phyloP scores from a whole-genome alignment of 805 yeast species.

The Blastobotrys robertii region DNA sequence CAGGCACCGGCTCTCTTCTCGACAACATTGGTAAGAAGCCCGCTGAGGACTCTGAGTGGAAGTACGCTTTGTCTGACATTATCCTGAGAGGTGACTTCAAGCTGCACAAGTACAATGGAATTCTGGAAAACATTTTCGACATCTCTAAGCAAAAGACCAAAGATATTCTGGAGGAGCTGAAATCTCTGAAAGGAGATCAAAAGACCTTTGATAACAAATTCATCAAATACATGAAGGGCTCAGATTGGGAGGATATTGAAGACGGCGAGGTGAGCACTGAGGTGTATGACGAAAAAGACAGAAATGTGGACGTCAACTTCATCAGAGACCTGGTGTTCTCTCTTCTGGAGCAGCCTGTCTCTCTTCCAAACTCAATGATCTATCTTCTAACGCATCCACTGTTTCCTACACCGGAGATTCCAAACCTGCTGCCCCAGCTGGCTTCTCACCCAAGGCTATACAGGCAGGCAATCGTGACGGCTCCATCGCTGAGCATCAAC shows the following conservation, averaged over 20 bases:
- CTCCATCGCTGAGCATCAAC: constrained; percentile 53
- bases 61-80: constrained; percentile 12
- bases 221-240: constrained; percentile 14
- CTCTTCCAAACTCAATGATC: constrained; percentile 36
- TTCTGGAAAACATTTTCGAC: constrained; percentile 16
- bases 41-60: constrained; percentile 10
- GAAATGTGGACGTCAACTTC: constrained; percentile 18
- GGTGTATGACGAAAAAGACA: constrained; percentile 16
- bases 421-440: constrained; percentile 44
- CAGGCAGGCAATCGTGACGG: constrained; percentile 75
- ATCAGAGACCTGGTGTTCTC: constrained; percentile 19
- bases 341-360: constrained; percentile 17
- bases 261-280: constrained; percentile 1
- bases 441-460: constrained; percentile 51
- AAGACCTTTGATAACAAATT: constrained; percentile 12
- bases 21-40: constrained; percentile 54
- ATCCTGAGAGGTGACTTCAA: constrained; percentile 9
- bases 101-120: constrained; percentile 8
- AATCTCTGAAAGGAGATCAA: constrained; percentile 24
- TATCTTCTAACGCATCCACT: constrained; percentile 82
- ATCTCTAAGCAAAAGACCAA: constrained; percentile 18
- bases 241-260: constrained; percentile 15
- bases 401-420: constrained; percentile 54
- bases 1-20: constrained; percentile 57
- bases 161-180: constrained; percentile 18